Evolutionary conservation across 176 grass and related monocot species (phyloP), one percentile per base, ranked within the genome.

Genomic region (Saccharum spontaneum): DNA sequence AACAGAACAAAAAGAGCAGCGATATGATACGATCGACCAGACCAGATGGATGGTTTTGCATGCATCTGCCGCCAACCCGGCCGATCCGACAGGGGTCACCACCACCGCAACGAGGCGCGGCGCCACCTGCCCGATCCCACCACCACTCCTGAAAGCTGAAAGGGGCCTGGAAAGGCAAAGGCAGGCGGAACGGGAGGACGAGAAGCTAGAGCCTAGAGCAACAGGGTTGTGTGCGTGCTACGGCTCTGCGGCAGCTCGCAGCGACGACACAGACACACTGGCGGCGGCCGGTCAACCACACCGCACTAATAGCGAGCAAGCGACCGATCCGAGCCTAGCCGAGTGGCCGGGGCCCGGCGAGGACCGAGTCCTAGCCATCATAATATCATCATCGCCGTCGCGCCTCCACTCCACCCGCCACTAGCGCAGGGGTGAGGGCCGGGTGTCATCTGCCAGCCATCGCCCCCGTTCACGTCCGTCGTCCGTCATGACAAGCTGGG

Each of bases 241-340:
- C 22, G 57, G 9, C 57, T 61, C 3, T 39, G 6, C 52, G 5
- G 69, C 33, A 12, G n/a, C 15, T 39, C 50, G 48, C 63, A 67
- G 54, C 60, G 69, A 68, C 37, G 38, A 17, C 76, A 71, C 66
- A 8, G 60, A 50, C 66, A 45, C 13, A 6, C 26, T 0, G 50
- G 3, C 38, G 16, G 15, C 4, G 69, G 64, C 31, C n/a, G 71
- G 83, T 86, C 88, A 72, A 90, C 88, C 83, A 17, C 28, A n/a
- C 78, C 72, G 72, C 73, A 75, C 87, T 73, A 57, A 22, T n/a
- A 43, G 26, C 16, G 38, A 79, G n/a, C 33, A 15, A 65, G 23
- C 33, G 6, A 33, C 4, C 40, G 30, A 16, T 18, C 71, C 49
- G 0, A 17, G 8, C 46, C 10, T 3, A 4, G 46, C 43, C 59